Percentiles rank a stretch among this genome's conserved stretches.
Conservation (phyloP, 352 stramenopile species). For the Pythium myriotylum region DNA sequence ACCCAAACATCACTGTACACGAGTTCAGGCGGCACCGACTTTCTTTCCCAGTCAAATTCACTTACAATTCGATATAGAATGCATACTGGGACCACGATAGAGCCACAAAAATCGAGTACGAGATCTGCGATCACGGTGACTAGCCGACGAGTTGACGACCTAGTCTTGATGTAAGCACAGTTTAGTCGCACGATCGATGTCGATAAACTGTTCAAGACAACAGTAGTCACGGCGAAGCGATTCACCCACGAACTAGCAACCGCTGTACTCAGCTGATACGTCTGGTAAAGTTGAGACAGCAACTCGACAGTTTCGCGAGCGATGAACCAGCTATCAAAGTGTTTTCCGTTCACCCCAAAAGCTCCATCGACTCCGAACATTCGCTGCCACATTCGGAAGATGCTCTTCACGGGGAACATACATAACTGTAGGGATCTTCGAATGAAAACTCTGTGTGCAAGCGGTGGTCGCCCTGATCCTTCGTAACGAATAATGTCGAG, state of each 20-base stretch:
- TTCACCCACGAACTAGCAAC: constrained; percentile 25
- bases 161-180: neutral
- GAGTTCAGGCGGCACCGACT: neutral
- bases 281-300: constrained; percentile 23
- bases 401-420: neutral
- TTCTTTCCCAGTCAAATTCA: constrained; percentile 17
- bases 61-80: constrained; percentile 13
- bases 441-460: no score
- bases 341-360: constrained; percentile 26
- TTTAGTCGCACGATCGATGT: neutral
- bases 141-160: neutral
- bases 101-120: constrained; percentile 23
- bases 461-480: no score
- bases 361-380: constrained; percentile 28
- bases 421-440: neutral
- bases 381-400: neutral
- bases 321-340: constrained; percentile 18
- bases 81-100: constrained; percentile 23
- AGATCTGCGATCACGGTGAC: constrained; percentile 12
- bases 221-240: constrained; percentile 12
- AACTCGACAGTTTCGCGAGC: constrained; percentile 21
- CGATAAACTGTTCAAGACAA: constrained; percentile 19
- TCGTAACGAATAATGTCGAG: no score
- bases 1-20: constrained; percentile 17
- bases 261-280: constrained; percentile 14